phyloP scores from a whole-genome alignment of 768 basidiomycete genomes.

The Pulveroboletus ravenelii region DNA sequence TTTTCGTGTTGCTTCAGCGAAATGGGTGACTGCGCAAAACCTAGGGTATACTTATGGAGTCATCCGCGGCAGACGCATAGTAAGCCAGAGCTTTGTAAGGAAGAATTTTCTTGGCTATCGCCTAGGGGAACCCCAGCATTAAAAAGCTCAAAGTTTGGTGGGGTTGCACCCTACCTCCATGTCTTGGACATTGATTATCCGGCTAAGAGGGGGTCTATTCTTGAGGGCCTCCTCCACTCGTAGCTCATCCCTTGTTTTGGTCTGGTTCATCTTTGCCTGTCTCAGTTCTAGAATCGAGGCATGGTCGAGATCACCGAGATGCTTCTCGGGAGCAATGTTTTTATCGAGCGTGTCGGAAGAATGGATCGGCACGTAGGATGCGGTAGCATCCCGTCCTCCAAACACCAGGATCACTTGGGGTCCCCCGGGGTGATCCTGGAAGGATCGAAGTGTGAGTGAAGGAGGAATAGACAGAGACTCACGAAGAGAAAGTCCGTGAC shows the following conservation, averaged over 20 bases:
- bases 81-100: slow-evolving; percentile 75
- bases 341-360: slow-evolving; percentile 75
- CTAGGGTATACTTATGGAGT: slow-evolving; percentile 63
- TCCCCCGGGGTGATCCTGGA: slow-evolving; percentile 77
- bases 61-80: slow-evolving; percentile 84
- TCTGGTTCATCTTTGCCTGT: slow-evolving; percentile 35
- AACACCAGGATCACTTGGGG: slow-evolving; percentile 76
- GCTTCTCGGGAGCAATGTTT: slow-evolving; percentile 64
- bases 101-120: slow-evolving; percentile 67
- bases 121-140: slow-evolving; percentile 33
- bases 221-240: slow-evolving; percentile 59
- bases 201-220: slow-evolving; percentile 58
- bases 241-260: slow-evolving; percentile 64
- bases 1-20: slow-evolving; percentile 25
- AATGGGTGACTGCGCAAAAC: slow-evolving; percentile 11
- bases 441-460: not conserved
- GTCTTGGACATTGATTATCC: slow-evolving; percentile 72
- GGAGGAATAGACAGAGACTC: slow-evolving; percentile 8
- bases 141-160: not conserved
- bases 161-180: slow-evolving; percentile 56
- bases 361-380: slow-evolving; percentile 77
- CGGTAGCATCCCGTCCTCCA: slow-evolving; percentile 81
- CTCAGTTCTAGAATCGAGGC: slow-evolving; percentile 38
- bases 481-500: slow-evolving; percentile 75
- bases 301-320: slow-evolving; percentile 61